Evolutionary conservation across 352 stramenopile genomes (phyloP).

Genomic region (Globisporangium irregulare): DNA sequence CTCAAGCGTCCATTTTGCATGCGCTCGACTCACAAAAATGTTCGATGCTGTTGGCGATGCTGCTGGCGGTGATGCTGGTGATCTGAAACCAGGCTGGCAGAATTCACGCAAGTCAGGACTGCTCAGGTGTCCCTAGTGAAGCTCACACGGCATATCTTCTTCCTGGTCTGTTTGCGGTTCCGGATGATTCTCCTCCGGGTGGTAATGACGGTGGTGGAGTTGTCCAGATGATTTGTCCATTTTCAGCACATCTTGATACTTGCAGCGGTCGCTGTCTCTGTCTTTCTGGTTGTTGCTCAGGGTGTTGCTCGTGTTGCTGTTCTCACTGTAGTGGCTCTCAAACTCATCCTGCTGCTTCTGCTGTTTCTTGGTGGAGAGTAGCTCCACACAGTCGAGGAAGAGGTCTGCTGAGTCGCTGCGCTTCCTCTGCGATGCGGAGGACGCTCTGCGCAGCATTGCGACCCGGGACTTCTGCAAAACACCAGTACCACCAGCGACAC

Average conservation of each 20-base stretch:
- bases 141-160: background rate
- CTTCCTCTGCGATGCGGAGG: constrained; percentile 23
- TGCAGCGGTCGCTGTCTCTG: background rate
- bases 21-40: too few relatives aligned
- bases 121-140: too few relatives aligned
- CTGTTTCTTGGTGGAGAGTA: constrained; percentile 46
- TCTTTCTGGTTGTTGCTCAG: background rate
- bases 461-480: constrained; percentile 48
- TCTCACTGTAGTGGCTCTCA: background rate
- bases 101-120: too few relatives aligned
- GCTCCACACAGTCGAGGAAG: constrained; percentile 78
- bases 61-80: too few relatives aligned
- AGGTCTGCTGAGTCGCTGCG: constrained; percentile 78
- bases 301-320: background rate
- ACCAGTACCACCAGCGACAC: background rate
- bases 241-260: background rate
- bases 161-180: background rate
- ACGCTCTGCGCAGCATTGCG: constrained; percentile 34
- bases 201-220: background rate
- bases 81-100: too few relatives aligned
- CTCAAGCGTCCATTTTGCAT: too few relatives aligned
- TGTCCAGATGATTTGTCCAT: background rate
- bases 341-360: background rate
- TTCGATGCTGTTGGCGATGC: too few relatives aligned
- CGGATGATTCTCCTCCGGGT: background rate